Percentiles rank a stretch among this genome's conserved stretches.
These are phyloP conservation scores for Guyanaporus albipodus DNA, from an alignment of 768 basidiomycete genomes.

Conservation along the genomic window DNA sequence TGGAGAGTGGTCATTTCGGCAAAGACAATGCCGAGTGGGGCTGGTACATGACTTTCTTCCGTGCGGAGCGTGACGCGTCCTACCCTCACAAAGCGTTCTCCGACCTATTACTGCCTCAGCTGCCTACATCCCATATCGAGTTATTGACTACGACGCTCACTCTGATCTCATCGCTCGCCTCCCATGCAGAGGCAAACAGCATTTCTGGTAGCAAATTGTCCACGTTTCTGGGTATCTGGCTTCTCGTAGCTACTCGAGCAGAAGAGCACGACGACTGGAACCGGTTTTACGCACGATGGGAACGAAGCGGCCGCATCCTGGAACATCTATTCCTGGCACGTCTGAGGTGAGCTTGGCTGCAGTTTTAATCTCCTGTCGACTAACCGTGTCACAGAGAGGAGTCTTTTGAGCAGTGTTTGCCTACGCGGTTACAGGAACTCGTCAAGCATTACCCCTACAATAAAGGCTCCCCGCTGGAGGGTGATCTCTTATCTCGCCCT, in stretches of 20 bases:
- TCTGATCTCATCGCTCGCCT: conserved; percentile 64
- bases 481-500: conserved; percentile 54
- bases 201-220: conserved; percentile 76
- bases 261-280: conserved; percentile 55
- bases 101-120: conserved; percentile 51
- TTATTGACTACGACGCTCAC: conserved; percentile 56
- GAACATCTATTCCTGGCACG: conserved; percentile 75
- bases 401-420: conserved; percentile 51
- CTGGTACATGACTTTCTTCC: conserved; percentile 68
- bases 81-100: conserved; percentile 66
- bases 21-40: conserved; percentile 47
- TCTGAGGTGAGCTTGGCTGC: conserved; percentile 49
- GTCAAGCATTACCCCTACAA: conserved; percentile 66
- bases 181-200: conserved; percentile 68
- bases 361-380: not conserved
- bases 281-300: conserved; percentile 72
- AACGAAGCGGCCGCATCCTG: conserved; percentile 62
- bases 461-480: conserved; percentile 30
- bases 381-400: conserved; percentile 48
- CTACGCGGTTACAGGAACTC: conserved; percentile 66
- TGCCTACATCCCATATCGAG: conserved; percentile 56
- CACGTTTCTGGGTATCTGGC: conserved; percentile 71
- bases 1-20: conserved; percentile 60
- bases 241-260: conserved; percentile 48
- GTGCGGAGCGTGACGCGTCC: conserved; percentile 52